Evolutionary conservation across 371 early-diverging fungal species (phyloP).

Genomic region (Sporodiniella umbellata): DNA sequence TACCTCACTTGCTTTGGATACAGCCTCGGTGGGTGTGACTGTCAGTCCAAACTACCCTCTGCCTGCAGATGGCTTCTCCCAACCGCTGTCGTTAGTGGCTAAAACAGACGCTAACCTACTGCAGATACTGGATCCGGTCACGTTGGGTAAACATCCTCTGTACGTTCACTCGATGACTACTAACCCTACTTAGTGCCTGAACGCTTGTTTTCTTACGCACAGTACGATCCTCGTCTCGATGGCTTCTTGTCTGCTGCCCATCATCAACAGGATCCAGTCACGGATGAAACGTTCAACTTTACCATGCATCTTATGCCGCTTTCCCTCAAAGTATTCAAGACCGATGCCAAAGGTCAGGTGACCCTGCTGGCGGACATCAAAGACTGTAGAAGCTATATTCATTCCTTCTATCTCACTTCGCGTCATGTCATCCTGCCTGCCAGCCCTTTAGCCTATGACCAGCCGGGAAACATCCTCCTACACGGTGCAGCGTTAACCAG

Average conservation of each 20-base stretch:
- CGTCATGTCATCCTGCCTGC: slow-evolving; percentile 55
- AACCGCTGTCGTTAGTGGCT: slow-evolving; percentile 33
- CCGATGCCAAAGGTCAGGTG: slow-evolving; percentile 22
- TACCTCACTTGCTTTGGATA: slow-evolving; percentile 8
- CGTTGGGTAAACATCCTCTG: slow-evolving; percentile 38
- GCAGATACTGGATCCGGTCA: slow-evolving; percentile 58
- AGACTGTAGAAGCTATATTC: slow-evolving; percentile 27
- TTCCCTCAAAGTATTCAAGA: slow-evolving; percentile 24
- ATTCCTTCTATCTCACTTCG: slow-evolving; percentile 45
- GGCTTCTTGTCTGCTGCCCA: slow-evolving; percentile 55
- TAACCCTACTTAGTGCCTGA: slow-evolving; percentile 34
- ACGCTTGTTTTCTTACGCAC: slow-evolving; percentile 42
- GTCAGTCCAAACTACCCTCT: slow-evolving; percentile 54
- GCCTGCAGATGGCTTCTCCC: too few relatives aligned
- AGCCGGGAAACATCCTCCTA: slow-evolving; percentile 41
- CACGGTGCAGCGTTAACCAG: slow-evolving; percentile 36
- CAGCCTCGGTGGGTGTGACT: slow-evolving; percentile 46
- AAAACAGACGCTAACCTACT: slow-evolving; percentile 59
- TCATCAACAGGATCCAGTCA: slow-evolving; percentile 51
- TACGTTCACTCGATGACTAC: background rate
- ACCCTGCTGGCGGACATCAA: slow-evolving; percentile 42
- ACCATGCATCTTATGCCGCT: slow-evolving; percentile 5
- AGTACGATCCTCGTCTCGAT: slow-evolving; percentile 36
- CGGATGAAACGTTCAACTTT: slow-evolving; percentile 49
- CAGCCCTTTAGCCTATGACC: slow-evolving; percentile 45